A percentile compares a stretch with the other conserved stretches of the same genome.
Conservation (phyloP, 2,329 filamentous ascomycete species). For the Aspergillus neotritici region DNA sequence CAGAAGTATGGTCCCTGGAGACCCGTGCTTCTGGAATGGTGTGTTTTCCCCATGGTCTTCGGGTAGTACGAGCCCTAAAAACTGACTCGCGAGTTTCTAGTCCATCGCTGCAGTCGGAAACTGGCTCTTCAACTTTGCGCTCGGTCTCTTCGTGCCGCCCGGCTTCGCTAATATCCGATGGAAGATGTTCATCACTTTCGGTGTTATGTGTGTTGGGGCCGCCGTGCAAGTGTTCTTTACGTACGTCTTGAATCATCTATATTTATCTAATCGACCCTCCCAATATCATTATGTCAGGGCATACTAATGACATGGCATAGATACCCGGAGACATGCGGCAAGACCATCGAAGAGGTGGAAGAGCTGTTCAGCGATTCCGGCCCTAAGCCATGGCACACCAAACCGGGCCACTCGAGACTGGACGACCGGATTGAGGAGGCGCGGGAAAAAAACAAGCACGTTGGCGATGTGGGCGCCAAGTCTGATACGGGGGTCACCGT, state of each 20-base stretch:
- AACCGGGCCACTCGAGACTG: constrained; percentile 25
- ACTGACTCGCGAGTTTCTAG: neutral
- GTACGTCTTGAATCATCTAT: constrained; percentile 19
- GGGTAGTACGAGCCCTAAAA: neutral
- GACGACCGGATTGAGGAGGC: constrained; percentile 26
- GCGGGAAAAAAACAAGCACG: constrained; percentile 14
- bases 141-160: constrained; percentile 55
- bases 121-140: constrained; percentile 56
- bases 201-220: constrained; percentile 42
- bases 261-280: neutral
- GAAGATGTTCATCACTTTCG: constrained; percentile 50
- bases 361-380: constrained; percentile 24
- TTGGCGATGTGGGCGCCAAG: constrained; percentile 7
- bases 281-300: neutral
- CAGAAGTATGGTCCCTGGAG: constrained; percentile 59
- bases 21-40: constrained; percentile 56
- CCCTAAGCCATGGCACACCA: constrained; percentile 29
- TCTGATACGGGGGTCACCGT: neutral
- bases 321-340: constrained; percentile 29
- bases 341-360: constrained; percentile 32
- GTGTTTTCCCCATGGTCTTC: neutral
- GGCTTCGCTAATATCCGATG: constrained; percentile 55
- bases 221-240: constrained; percentile 44
- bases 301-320: neutral
- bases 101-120: constrained; percentile 50